Base-by-base conservation (phyloP, 768 basidiomycete species). In the Lentinula detonsa region DNA sequence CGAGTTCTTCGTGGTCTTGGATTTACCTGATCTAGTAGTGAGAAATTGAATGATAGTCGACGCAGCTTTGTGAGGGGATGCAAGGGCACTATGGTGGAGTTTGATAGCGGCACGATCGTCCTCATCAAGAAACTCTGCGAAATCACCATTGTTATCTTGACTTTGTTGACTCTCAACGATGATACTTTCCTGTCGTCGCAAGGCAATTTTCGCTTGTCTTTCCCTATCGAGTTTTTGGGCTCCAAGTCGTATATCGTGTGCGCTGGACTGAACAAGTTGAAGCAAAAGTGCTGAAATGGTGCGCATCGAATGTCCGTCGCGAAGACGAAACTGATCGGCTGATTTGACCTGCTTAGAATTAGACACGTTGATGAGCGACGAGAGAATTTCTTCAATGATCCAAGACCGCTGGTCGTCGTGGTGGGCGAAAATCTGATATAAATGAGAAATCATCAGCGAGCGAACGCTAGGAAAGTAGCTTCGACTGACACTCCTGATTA, bases 321-420 rank as follows among this genome's bases (percentile, higher is more conserved):
- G 85, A 18, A 98, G 76, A 34, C 96, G 34, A 37, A 48, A 16
- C 9, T 45, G 1, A 52, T 9, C 57, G 74, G 85, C 87, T 81
- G 73, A 95, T 96, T 66, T 92, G 91, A 0, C 93, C 91, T 53
- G 92, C 70, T 93, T 97, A 18, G 87, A 85, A 67, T 94, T 91
- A 2, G 93, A 91, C 23, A 95, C 78, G 72, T 93, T 95, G 66
- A 91, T 95, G 58, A 98, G 75, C 0, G 93, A 95, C 8, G 86
- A 84, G 31, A 99, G 69, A 37, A 98, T 95, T 72, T 98, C 97
- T 70, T 98, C 95, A n/a, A 98, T 89, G 64, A 98, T 96, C 95
- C 95, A 97, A 0, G 88, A 86, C 8, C 97, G 78, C 71, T 99
- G 97, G 46, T 88, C 89, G 65, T 91, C 86, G 68, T 98, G 87